Base-by-base conservation (phyloP, 2,329 filamentous ascomycete genomes). In the Dactylonectria macrodidyma region DNA sequence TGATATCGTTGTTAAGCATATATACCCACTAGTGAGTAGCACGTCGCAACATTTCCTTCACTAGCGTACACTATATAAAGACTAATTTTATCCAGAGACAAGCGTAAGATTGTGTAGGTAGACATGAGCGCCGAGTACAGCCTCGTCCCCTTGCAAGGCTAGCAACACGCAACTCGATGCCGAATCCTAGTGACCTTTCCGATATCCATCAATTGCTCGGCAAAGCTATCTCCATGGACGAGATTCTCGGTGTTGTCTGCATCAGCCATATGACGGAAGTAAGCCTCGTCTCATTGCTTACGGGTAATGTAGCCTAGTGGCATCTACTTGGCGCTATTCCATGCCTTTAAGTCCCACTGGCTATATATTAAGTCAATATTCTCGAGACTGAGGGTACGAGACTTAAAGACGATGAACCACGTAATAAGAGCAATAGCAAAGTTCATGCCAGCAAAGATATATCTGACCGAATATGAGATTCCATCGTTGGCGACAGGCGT, bases 331-430 rank as follows among this genome's bases (percentile, higher is more conserved):
- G 81, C 78, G 74, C 87, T 90, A 75, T 85, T 86, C 86, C 88
- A 90, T 5, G 90, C 86, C 77, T 86, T 87, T 19, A 92, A 84
- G 55, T 83, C 72, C 3, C 71, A 80, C 16, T 89, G 80, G 62
- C 90, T 85, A 78, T 93, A 93, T 89, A 91, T 91, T 52, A 87
- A 85, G 78, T 93, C 91, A 61, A 93, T 88, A 73, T 92, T 89
- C 80, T 93, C 91, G 7, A 93, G 85, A 6, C 88, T 89, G 3
- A 91, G 85, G 51, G 86, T 88, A 67, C 88, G 86, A 12, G 86
- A 88, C 78, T 93, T 91, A 77, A 89, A 90, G 60, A 93, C 84
- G 79, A 91, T 92, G 82, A 92, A 90, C 83, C 88, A 93, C 24
- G 92, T 88, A 12, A 91, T 78, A 0, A 88, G 73, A 2, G 88